Evolutionary conservation across 1,284 basidiomycete species (phyloP).

Genomic region (Coniferiporia weirii): DNA sequence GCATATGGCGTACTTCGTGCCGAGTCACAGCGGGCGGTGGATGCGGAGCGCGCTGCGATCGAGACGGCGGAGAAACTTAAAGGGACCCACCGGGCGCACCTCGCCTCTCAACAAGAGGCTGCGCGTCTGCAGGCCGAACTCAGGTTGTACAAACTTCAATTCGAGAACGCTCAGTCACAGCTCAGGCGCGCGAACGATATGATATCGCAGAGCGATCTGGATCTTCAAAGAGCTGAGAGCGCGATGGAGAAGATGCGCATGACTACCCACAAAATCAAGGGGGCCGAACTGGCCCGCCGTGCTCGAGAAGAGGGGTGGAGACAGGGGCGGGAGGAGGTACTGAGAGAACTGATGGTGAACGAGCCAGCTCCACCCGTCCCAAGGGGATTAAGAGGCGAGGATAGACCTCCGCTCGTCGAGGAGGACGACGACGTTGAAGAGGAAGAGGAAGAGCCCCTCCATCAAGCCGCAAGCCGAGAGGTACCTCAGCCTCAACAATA

Average conservation of each 20-base stretch:
- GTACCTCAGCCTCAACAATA: neutral
- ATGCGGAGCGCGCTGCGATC: slow-evolving; percentile 45
- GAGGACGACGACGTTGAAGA: slow-evolving; percentile 1
- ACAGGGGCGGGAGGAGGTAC: slow-evolving; percentile 49
- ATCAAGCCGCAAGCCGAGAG: neutral
- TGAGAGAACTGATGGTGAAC: slow-evolving; percentile 29
- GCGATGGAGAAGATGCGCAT: slow-evolving; percentile 41
- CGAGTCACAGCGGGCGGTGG: slow-evolving; percentile 47
- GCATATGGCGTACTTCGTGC: slow-evolving; percentile 47
- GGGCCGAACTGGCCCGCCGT: slow-evolving; percentile 39
- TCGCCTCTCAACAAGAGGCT: slow-evolving; percentile 48
- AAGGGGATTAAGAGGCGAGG: neutral
- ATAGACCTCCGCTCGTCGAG: neutral
- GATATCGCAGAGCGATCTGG: slow-evolving; percentile 33
- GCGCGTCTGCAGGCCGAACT: slow-evolving; percentile 48
- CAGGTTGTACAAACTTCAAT: slow-evolving; percentile 55
- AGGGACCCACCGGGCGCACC: slow-evolving; percentile 45
- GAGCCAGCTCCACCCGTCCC: neutral
- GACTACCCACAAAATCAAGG: slow-evolving; percentile 42
- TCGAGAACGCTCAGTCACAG: slow-evolving; percentile 58
- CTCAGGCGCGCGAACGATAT: slow-evolving; percentile 42
- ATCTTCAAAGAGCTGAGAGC: slow-evolving; percentile 44
- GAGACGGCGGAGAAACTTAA: slow-evolving; percentile 48
- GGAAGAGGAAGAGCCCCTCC: neutral
- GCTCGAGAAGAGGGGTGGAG: slow-evolving; percentile 52